phyloP scores from a whole-genome alignment of 2,329 filamentous ascomycete genomes.

The Pleurostoma richardsiae region DNA sequence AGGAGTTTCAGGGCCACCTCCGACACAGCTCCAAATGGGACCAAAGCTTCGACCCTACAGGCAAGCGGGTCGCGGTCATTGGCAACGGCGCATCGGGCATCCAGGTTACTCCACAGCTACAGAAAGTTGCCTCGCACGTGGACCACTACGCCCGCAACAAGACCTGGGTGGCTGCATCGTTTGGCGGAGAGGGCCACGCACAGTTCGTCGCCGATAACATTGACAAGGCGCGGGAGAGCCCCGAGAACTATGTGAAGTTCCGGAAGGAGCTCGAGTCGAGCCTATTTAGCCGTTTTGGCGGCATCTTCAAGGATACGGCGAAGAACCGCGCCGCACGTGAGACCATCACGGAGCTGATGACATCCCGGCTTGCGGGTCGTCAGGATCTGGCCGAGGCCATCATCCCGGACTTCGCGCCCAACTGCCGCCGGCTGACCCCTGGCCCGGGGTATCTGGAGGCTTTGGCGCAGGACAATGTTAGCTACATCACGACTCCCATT shows the following conservation, averaged over 20 bases:
- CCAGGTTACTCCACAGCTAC: not conserved
- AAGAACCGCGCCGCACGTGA: constrained; percentile 26
- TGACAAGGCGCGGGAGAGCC: constrained; percentile 35
- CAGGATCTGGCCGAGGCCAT: constrained; percentile 32
- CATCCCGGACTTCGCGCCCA: constrained; percentile 23
- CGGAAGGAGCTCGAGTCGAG: constrained; percentile 33
- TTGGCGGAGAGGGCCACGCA: constrained; percentile 22
- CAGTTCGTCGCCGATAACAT: constrained; percentile 18
- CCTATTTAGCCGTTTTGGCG: constrained; percentile 38
- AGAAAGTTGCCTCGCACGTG: not conserved
- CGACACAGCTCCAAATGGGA: constrained; percentile 26
- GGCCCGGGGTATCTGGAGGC: not conserved
- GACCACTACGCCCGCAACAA: constrained; percentile 36
- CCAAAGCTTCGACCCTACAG: constrained; percentile 4
- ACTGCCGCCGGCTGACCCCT: not conserved
- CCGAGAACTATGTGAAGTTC: constrained; percentile 40
- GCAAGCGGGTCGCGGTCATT: not conserved
- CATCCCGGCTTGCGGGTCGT: constrained; percentile 27
- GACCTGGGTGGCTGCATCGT: constrained; percentile 45
- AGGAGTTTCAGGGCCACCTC: constrained; percentile 19
- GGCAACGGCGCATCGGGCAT: not conserved
- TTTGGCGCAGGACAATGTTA: not conserved
- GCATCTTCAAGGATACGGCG: constrained; percentile 33
- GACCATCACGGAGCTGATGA: constrained; percentile 33
- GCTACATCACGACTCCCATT: not conserved